Conservation (phyloP, 2,329 filamentous ascomycete genomes). For the Emericellopsis cladophorae region DNA sequence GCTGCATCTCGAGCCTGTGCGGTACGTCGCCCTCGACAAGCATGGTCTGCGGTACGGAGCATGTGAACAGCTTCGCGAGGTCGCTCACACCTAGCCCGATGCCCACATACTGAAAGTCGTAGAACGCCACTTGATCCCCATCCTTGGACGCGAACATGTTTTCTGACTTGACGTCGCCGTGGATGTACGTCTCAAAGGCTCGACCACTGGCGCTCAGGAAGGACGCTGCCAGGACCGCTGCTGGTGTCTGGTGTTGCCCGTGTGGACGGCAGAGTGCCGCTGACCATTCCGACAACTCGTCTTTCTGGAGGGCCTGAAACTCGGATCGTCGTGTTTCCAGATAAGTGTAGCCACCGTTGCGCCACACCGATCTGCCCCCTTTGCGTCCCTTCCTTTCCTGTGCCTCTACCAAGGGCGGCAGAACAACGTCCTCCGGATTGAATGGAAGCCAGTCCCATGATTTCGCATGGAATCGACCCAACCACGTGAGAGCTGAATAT, state of each 20-base stretch:
- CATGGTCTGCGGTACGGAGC: conserved; percentile 45
- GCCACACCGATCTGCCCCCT: conserved; percentile 28
- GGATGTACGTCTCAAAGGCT: conserved; percentile 42
- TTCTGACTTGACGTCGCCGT: conserved; percentile 59
- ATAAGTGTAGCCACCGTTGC: conserved; percentile 59
- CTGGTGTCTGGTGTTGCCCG: conserved; percentile 9
- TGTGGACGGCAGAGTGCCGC: conserved; percentile 25
- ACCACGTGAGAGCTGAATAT: conserved; percentile 44
- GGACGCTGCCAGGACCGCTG: conserved; percentile 39
- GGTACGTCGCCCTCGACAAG: conserved; percentile 23
- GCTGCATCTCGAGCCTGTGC: conserved; percentile 30
- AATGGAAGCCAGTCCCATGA: conserved; percentile 28
- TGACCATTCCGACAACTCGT: conserved; percentile 42
- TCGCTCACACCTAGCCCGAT: conserved; percentile 53
- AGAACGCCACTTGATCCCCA: conserved; percentile 45
- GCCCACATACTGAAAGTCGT: conserved; percentile 58
- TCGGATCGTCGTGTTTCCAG: conserved; percentile 49
- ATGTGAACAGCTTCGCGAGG: conserved; percentile 54
- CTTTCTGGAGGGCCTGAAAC: conserved; percentile 31
- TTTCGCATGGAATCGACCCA: conserved; percentile 46
- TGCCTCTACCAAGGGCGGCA: conserved; percentile 43
- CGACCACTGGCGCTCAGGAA: conserved; percentile 33
- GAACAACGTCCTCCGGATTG: conserved; percentile 22
- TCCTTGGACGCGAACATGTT: conserved; percentile 46
- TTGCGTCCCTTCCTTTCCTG: conserved; percentile 13